Base-by-base conservation (phyloP, 345 rosid genomes). In the Murraya paniculata region DNA sequence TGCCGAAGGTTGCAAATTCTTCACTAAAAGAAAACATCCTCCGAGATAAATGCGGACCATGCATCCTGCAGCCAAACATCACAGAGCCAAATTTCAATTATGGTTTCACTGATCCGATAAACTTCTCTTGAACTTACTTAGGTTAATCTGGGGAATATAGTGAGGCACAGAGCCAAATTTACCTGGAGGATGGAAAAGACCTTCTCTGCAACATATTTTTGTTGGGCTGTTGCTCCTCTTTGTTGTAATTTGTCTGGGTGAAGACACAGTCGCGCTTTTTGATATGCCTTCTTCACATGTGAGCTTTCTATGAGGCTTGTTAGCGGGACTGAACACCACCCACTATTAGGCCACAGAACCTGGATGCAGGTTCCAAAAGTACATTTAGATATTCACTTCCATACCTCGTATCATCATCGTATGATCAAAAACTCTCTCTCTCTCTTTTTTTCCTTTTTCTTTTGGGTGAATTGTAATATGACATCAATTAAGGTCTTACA, bases 201-300 rank as follows among this genome's bases (percentile, higher is more conserved):
- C 83, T 89, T 89, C 38, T 88, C 87, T 6, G 99, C 97, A 5
- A 93, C 74, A 70, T 88, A 88, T 68, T 92, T 95, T 59, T 93
- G 98, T n/a, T 77, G 81, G 3, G 38, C 74, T 27, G 96, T 85
- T 58, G 93, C 91, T 77, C 95, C 91, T 85, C 95, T 87, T 79
- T 95, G 99, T 77, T 93, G 99, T 50, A 95, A 79, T 82, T 92
- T 93, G 84, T 92, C 97, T 2, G 99, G 99, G 81, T 95, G 99
- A 78, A 95, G 93, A 78, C 99, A 95, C 64, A 92, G 87, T 80
- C 97, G 87, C 61, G 98, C 98, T 84, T 88, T 92, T 83, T 93
- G 99, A 77, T 95, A 93, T 75, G 96, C 98, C 84, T 89, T 95
- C 85, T 91, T 93, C 68, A 95, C 97, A 28, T 91, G 93, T 64